Conservation (phyloP, 202 grass and related monocot genomes). For the Digitaria exilis region DNA sequence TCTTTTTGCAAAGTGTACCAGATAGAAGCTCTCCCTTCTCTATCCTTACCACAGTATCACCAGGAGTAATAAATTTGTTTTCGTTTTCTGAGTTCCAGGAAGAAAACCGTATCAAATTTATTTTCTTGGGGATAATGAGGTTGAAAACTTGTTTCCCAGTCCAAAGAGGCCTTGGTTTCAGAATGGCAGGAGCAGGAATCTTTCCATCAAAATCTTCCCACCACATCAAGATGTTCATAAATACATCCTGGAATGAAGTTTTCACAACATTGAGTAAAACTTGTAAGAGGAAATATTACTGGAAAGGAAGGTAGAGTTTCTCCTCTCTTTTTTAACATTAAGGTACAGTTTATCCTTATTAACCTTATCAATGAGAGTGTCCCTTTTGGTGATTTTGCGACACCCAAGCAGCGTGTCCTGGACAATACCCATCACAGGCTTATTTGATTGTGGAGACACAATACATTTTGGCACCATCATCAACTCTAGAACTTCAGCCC, state of each 20-base stretch:
- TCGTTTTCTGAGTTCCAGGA: constrained; percentile 70
- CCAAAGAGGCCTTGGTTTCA: constrained; percentile 90
- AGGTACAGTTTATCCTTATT: not conserved
- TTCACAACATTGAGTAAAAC: constrained; percentile 8
- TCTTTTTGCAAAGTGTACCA: constrained; percentile 62
- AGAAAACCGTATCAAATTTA: constrained; percentile 76
- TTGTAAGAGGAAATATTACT: not conserved
- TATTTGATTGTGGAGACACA: constrained; percentile 92
- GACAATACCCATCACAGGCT: constrained; percentile 97
- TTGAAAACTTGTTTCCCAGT: constrained; percentile 40
- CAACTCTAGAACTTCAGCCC: too few species aligned
- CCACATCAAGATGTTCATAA: constrained; percentile 99
- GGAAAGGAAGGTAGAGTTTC: not conserved
- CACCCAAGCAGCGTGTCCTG: constrained; percentile 92
- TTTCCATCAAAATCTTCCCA: constrained; percentile 97
- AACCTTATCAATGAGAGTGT: constrained; percentile 98
- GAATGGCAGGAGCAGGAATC: constrained; percentile 83
- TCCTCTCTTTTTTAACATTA: too few species aligned
- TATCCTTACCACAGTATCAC: constrained; percentile 90
- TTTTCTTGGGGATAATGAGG: constrained; percentile 90
- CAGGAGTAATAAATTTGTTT: constrained; percentile 80
- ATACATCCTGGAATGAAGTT: constrained; percentile 71
- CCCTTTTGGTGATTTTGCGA: constrained; percentile 93
- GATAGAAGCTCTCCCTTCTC: constrained; percentile 64
- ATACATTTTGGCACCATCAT: too few species aligned